Evolutionary conservation across 805 yeast species (phyloP).

Genomic region (Priceomyces haplophilus): DNA sequence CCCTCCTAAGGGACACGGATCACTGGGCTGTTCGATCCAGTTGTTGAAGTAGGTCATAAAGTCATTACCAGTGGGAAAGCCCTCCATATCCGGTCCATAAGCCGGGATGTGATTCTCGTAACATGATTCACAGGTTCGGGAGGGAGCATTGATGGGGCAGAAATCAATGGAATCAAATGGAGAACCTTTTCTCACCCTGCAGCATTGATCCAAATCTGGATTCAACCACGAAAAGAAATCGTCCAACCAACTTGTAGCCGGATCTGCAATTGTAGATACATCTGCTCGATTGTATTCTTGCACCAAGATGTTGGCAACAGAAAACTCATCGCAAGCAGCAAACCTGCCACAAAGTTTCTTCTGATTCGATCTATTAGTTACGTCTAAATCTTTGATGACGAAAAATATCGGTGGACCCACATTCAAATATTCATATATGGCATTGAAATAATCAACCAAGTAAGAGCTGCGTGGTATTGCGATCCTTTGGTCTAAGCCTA

Average conservation of each 20-base stretch:
- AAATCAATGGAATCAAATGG: slow-evolving; percentile 36
- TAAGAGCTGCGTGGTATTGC: slow-evolving; percentile 87
- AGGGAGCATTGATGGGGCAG: slow-evolving; percentile 65
- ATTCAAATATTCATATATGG: slow-evolving; percentile 66
- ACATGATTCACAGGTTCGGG: slow-evolving; percentile 72
- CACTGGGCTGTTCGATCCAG: slow-evolving; percentile 85
- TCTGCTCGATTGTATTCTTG: slow-evolving; percentile 73
- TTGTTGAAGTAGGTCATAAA: slow-evolving; percentile 70
- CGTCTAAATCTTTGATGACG: slow-evolving; percentile 66
- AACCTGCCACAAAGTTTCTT: slow-evolving; percentile 83
- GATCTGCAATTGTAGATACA: slow-evolving; percentile 68
- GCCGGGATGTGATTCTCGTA: slow-evolving; percentile 53
- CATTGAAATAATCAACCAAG: slow-evolving; percentile 74
- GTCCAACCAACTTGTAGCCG: slow-evolving; percentile 90
- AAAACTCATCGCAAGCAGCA: slow-evolving; percentile 75
- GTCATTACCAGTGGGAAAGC: slow-evolving; percentile 70
- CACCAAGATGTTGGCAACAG: slow-evolving; percentile 76
- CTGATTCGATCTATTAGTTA: slow-evolving; percentile 61
- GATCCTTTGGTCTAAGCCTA: slow-evolving; percentile 86
- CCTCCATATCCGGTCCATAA: slow-evolving; percentile 74
- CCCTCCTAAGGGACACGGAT: slow-evolving; percentile 93
- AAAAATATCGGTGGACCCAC: slow-evolving; percentile 93
- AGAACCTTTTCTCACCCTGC: slow-evolving; percentile 57
- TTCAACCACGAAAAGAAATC: slow-evolving; percentile 85
- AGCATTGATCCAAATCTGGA: slow-evolving; percentile 84